Evolutionary conservation across 2,329 filamentous ascomycete species (phyloP).

Genomic region (Calonectria hongkongensis): DNA sequence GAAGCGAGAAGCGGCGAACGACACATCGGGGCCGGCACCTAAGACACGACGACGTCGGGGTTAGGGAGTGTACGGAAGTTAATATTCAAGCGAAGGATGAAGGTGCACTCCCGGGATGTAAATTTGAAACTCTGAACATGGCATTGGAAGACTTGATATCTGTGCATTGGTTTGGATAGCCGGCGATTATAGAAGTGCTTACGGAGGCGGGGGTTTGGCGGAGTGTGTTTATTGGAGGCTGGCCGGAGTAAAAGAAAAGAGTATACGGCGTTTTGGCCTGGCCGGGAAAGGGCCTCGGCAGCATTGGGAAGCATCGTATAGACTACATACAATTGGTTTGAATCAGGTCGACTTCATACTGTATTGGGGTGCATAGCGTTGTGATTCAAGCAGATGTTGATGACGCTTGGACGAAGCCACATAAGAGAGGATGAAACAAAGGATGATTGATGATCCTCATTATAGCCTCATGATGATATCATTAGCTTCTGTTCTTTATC

Average conservation of each 20-base stretch:
- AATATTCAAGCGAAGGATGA: slow-evolving; percentile 5
- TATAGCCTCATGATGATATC: background rate
- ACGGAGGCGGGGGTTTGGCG: slow-evolving; percentile 23
- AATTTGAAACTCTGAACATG: slow-evolving; percentile 29
- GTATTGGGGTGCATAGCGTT: background rate
- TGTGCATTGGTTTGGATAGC: slow-evolving; percentile 33
- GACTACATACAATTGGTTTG: slow-evolving; percentile 40
- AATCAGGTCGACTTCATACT: slow-evolving; percentile 15
- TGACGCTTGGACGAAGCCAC: background rate
- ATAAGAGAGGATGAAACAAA: background rate
- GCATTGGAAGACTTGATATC: slow-evolving; percentile 26
- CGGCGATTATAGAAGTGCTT: slow-evolving; percentile 34
- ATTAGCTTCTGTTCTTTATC: background rate
- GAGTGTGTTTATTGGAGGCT: slow-evolving; percentile 28
- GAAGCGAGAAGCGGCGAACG: slow-evolving; percentile 68
- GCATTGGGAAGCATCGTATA: slow-evolving; percentile 49
- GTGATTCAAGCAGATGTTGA: background rate
- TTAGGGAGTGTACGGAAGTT: slow-evolving; percentile 16
- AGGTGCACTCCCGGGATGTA: slow-evolving; percentile 23
- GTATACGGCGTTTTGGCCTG: slow-evolving; percentile 51
- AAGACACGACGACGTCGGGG: slow-evolving; percentile 57
- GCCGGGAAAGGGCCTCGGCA: slow-evolving; percentile 39
- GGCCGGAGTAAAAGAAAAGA: slow-evolving; percentile 46
- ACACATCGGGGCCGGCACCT: slow-evolving; percentile 54
- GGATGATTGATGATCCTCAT: background rate